Evolutionary conservation across 108 stramenopile species (phyloP), one percentile per base, ranked within the genome.

Genomic region (Fragilariopsis cylindrus): DNA sequence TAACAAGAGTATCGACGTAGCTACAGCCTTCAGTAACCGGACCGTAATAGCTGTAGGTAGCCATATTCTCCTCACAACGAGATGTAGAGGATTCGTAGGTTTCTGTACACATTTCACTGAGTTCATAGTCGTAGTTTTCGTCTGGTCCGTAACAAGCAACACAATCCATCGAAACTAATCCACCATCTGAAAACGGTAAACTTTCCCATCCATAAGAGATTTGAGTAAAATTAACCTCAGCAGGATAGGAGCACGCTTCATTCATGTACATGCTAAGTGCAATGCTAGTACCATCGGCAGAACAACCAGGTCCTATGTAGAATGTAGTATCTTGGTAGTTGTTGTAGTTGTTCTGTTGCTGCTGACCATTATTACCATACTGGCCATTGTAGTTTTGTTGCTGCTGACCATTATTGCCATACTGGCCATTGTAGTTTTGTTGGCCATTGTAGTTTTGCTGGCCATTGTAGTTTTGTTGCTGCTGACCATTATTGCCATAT

Each of bases 271-370:
- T 21, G 58, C 8, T 8, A 18, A 60, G 21, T 16, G 2, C 19
- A 30, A 60, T 60, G 4, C 8, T 8, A 9, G 13, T 60, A 8
- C 58, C 58, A 18, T 60, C 58, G 1, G 58, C 16, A 18, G 58
- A 21, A 30, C 58, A 60, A 30, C 58, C 58, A 60, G 58, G 58
- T 16, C 58, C 58, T 12, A 60, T 60, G 4, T 60, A 60, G 13
- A 52, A 52, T 52, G 9, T 9, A 9, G 13, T 52, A 13, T 52
- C 50, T 52, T 13, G 50, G 19, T 30, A 60, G 16, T 60, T 9
- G 58, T 60, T 60, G 19, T 30, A 16, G 11, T 18, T 18, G 16
- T 18, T 18, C 16, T 60, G 16, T 52, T 52, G 50, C 0, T 60
- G 19, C 8, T 21, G 52, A n/a, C n/a, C n/a, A n/a, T n/a, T 12